Evolutionary conservation across 2,329 filamentous ascomycete species (phyloP), one percentile per base, ranked within the genome.

Genomic region (Beauveria medogensis): DNA sequence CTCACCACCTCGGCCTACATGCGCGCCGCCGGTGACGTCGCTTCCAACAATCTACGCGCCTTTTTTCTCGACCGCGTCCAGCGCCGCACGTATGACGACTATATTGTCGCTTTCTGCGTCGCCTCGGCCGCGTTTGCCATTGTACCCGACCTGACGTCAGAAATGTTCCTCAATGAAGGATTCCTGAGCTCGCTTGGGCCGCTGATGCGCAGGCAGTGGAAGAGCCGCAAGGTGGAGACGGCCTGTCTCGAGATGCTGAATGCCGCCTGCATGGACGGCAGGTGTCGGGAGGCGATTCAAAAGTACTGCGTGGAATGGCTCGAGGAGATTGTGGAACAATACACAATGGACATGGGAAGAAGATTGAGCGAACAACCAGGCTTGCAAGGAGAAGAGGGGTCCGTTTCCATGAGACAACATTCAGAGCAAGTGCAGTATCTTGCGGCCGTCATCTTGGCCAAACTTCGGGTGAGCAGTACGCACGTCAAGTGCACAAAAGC

Each of bases 81-180:
- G 66, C 86, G 88, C 64, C 87, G 87, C 57, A 93, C 89, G 26
- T 90, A 92, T 65, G 92, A 97, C 68, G 91, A 96, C 73, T 85
- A 95, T 66, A 91, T 96, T 59, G 81, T 94, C 55, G 92, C 92
- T 6, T 97, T 97, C 72, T 97, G 92, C 58, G 92, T 92, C n/a
- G 91, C 92, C 6, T 86, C 92, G 2, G 85, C 87, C 24, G 84
- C 95, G 9, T 99, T 99, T 71, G 92, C 94, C 1, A 83, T 99
- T 57, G 85, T 90, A 2, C 89, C 91, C 3, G 83, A 87, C 60
- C 82, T 90, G 48, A 90, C 88, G 2, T 82, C 90, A 3, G 80
- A 86, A 62, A 79, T 97, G 43, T 97, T 99, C 72, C 82, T 97
- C 61, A 92, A 87, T 41, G 91, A 96, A 66, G 91, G 91, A 3